Evolutionary conservation across 2,329 filamentous ascomycete species (phyloP).

Genomic region (Xylariomycetidae sp.): DNA sequence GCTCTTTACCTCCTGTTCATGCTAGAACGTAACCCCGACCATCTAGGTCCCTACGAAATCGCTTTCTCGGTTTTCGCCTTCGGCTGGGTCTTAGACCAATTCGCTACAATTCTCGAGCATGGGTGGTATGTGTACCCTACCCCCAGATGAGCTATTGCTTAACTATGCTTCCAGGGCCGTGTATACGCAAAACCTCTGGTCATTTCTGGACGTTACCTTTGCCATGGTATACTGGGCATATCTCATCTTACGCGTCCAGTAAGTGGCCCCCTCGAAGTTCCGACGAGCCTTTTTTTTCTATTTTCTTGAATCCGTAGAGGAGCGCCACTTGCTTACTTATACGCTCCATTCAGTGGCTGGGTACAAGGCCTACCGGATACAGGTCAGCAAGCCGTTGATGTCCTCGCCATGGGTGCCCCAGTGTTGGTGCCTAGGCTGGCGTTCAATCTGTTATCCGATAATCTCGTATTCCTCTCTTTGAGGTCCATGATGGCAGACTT

Average conservation of each 20-base stretch:
- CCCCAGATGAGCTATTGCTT: neutral
- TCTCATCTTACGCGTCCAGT: slow-evolving; percentile 60
- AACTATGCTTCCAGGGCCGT: slow-evolving; percentile 53
- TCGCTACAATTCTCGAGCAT: slow-evolving; percentile 71
- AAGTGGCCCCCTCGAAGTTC: too few relatives aligned
- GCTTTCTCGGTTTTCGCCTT: slow-evolving; percentile 67
- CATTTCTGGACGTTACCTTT: slow-evolving; percentile 77
- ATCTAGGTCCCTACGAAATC: slow-evolving; percentile 53
- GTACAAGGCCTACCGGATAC: slow-evolving; percentile 39
- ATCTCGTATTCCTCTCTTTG: slow-evolving; percentile 75
- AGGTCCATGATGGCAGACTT: slow-evolving; percentile 85
- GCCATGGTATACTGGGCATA: slow-evolving; percentile 66
- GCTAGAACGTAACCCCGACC: slow-evolving; percentile 55
- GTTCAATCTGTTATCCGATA: slow-evolving; percentile 78
- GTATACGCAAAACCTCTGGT: slow-evolving; percentile 85
- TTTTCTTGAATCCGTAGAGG: too few relatives aligned
- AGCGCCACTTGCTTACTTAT: too few relatives aligned
- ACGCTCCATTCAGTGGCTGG: too few relatives aligned
- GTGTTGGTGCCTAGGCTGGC: slow-evolving; percentile 73
- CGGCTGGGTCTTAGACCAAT: slow-evolving; percentile 74
- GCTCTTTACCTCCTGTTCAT: slow-evolving; percentile 66
- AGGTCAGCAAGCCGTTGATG: slow-evolving; percentile 65
- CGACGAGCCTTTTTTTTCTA: too few relatives aligned
- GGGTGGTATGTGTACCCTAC: slow-evolving; percentile 41
- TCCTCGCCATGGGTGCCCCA: slow-evolving; percentile 73